These are phyloP conservation scores for Eutrema salsugineum DNA, from an alignment of 441 rosid genomes.

Conservation along the genomic window DNA sequence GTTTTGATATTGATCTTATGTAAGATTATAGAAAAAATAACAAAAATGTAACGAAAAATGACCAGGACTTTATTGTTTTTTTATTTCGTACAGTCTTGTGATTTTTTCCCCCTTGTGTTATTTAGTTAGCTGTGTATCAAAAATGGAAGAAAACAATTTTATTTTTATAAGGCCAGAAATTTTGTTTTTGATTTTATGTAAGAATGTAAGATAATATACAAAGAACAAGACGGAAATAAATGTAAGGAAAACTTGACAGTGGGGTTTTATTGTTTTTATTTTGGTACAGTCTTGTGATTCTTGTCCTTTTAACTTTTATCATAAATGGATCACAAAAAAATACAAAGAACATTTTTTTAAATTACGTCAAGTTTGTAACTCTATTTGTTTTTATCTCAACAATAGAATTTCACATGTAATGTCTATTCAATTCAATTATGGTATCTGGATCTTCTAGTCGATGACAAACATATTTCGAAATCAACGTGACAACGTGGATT, in stretches of 20 bases:
- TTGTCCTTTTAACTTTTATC: slow-evolving; percentile 19
- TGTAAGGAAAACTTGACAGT: slow-evolving; percentile 32
- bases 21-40: background rate
- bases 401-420: slow-evolving; percentile 24
- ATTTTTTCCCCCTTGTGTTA: background rate
- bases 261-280: slow-evolving; percentile 15
- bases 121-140: background rate
- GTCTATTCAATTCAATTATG: slow-evolving; percentile 26
- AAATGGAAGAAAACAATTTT: background rate
- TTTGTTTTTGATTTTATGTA: slow-evolving; percentile 6
- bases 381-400: slow-evolving; percentile 7
- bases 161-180: background rate
- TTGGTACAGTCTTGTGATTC: slow-evolving; percentile 29
- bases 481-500: slow-evolving; percentile 21
- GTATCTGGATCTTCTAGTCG: slow-evolving; percentile 4
- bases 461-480: slow-evolving; percentile 13
- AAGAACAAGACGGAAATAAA: slow-evolving; percentile 24
- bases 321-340: slow-evolving; percentile 22
- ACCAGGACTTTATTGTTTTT: background rate
- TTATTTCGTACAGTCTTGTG: slow-evolving; percentile 16
- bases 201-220: background rate
- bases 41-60: slow-evolving; percentile 26
- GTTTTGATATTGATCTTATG: background rate
- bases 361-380: slow-evolving; percentile 1
- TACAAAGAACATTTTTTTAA: background rate